Conservation (phyloP, 2,329 filamentous ascomycete genomes). For the Trichoderma breve region DNA sequence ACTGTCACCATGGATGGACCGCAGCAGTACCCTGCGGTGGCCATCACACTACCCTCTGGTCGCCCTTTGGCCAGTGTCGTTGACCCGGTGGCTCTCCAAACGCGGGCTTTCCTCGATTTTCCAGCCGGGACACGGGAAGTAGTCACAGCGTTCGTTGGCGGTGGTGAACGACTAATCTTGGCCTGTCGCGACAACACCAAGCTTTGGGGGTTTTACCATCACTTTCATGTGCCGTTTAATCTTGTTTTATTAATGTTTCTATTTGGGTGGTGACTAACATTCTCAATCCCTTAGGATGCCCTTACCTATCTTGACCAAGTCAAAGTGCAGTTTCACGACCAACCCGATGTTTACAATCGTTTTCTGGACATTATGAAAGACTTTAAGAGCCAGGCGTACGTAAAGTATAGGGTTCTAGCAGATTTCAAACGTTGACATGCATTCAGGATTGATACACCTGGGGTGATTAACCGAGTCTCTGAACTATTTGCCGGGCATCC, state of each 20-base stretch:
- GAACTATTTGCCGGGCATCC: conserved; percentile 94
- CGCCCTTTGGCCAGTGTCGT: conserved; percentile 4
- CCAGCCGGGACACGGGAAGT: conserved; percentile 23
- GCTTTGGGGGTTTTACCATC: conserved; percentile 27
- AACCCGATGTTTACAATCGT: conserved; percentile 94
- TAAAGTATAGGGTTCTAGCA: conserved; percentile 25
- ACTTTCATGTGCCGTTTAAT: conserved; percentile 28
- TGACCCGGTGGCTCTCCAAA: conserved; percentile 8
- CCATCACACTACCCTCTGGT: conserved; percentile 12
- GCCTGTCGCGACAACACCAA: conserved; percentile 23
- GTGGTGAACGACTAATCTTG: conserved; percentile 26
- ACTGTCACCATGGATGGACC: neutral
- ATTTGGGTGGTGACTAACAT: conserved; percentile 18
- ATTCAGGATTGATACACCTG: conserved; percentile 84
- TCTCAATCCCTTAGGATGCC: conserved; percentile 52
- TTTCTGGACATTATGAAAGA: conserved; percentile 99
- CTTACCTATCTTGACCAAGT: conserved; percentile 97
- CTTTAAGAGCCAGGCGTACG: conserved; percentile 94
- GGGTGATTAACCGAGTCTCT: conserved; percentile 94
- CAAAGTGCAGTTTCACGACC: conserved; percentile 95
- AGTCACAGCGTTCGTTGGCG: conserved; percentile 25
- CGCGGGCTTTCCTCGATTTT: conserved; percentile 4
- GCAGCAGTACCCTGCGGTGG: conserved; percentile 14
- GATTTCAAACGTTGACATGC: conserved; percentile 53
- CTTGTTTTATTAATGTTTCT: neutral